Conservation (phyloP, 2,329 filamentous ascomycete species). For the Botrytis sinoallii region DNA sequence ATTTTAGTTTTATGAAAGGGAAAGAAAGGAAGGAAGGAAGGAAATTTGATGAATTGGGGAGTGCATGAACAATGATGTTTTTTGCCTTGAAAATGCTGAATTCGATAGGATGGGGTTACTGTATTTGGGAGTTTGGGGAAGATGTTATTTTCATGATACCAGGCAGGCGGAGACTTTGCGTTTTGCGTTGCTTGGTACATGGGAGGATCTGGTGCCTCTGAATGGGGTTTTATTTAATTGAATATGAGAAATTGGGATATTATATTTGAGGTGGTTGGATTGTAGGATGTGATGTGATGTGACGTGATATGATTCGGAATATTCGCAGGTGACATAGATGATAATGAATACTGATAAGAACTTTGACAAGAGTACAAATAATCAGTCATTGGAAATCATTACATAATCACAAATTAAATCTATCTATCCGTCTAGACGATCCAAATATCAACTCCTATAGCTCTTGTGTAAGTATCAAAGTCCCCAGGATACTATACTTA, state of each 20-base stretch:
- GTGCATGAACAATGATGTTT: neutral
- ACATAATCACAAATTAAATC: neutral
- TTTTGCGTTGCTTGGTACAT: neutral
- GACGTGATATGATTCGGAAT: neutral
- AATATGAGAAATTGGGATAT: neutral
- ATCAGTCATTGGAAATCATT: neutral
- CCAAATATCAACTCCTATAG: neutral
- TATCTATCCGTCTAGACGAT: neutral
- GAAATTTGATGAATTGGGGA: too few species aligned
- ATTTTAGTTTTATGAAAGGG: too few species aligned
- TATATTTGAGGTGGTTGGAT: fast-evolving
- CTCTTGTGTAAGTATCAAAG: neutral
- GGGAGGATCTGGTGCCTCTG: neutral
- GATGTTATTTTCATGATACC: neutral
- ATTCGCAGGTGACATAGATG: neutral
- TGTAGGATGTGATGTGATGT: neutral
- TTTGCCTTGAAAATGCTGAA: neutral
- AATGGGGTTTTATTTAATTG: neutral
- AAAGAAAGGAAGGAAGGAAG: too few species aligned
- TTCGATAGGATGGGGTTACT: neutral
- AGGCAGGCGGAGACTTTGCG: fast-evolving
- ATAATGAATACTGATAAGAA: neutral
- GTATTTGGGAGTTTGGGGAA: neutral
- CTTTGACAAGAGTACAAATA: fast-evolving
- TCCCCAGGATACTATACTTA: neutral